Evolutionary conservation across 768 basidiomycete species (phyloP), one percentile per base, ranked within the genome.

Genomic region (Mycena venus): DNA sequence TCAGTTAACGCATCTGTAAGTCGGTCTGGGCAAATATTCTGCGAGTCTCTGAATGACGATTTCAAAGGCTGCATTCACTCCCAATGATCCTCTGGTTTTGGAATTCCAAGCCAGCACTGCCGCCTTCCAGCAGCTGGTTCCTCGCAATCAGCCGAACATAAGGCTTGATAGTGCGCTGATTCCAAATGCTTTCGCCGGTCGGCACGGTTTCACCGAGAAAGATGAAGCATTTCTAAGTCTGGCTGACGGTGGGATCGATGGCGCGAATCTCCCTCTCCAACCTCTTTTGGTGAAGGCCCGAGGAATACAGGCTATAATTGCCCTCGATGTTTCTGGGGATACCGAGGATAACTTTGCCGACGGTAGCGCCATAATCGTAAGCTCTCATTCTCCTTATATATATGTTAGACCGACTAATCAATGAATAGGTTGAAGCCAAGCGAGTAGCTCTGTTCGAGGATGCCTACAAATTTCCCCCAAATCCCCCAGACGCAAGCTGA

Each of bases 251-350:
- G 87, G 86, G 8, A 83, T 86, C 65, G 81, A 86, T 38, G 86
- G 87, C 10, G 82, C 86, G 60, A 79, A 86, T 68, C 79, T 91
- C 34, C 88, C 90, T 1, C 19, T 90, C 10, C 86, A 87, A 36
- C 90, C 90, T 3, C 82, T 91, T 21, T 82, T 90, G 19, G 84
- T 88, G 51, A 83, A 86, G 38, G 82, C 83, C 12, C 86, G 90
- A 31, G 80, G 77, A 0, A 75, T 90, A 42, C 90, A 91, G 72
- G 84, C 85, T 10, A 88, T 91, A 78, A 68, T 91, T 38, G 90
- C 89, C 0, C 84, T 90, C 51, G 90, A 91, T 77, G 85, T 83
- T 2, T 78, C 82, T 69, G 69, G 82, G 12, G 25, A 85, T 79
- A 40, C 31, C 17, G 8, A 36, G 78, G 84, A 65, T 21, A 51